Evolutionary conservation across 495 filamentous ascomycete genomes (phyloP), one percentile per base, ranked within the genome.

Genomic region (Hypoxylon lienhwacheense): DNA sequence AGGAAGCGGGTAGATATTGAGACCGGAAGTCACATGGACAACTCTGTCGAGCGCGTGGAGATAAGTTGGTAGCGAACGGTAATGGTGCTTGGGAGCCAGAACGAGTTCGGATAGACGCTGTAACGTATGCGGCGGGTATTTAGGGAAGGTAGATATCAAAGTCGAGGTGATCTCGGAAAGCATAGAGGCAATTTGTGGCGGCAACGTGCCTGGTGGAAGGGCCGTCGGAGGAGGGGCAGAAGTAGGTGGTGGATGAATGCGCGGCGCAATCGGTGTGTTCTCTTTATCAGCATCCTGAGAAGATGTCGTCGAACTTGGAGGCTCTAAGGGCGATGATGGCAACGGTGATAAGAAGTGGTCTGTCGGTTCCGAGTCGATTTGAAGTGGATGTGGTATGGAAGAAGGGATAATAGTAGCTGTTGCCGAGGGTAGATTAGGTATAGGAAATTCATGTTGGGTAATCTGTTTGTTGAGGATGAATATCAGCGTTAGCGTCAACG

Each of bases 21-120:
- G 79, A 19, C 82, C 80, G 43, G 86, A 91, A n/a, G 90, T 92
- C 52, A 97, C 95, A 29, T 87, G 90, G 26, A 97, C 83, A 11
- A 96, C 89, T 42, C 95, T 87, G 64, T 97, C 90, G 8, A 97
- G 78, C 5, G 93, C 95, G 51, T 90, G 86, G 48, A 98, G 84
- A 66, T 91, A 98, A 16, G 89, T 81, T 4, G 87, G 81, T 3
- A 97, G 77, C 22, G 83, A 85, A 22, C 77, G 77, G 71, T 98
- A 97, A 69, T 96, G 89, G 32, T 78, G 73, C 29, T 73, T 85
- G 5, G 93, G 93, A 12, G 68, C 67, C 8, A 93, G 77, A 29
- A 97, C 76, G n/a, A 98, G 87, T 76, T 98, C 93, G 14, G 93
- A 82, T 24, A 98, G 80, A 33, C 93, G 87, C 71, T 98, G 93